A percentile compares a stretch with the other conserved stretches of the same genome.
phyloP scores from a whole-genome alignment of 2,329 filamentous ascomycete genomes.

The Colletotrichum orchidophilum region DNA sequence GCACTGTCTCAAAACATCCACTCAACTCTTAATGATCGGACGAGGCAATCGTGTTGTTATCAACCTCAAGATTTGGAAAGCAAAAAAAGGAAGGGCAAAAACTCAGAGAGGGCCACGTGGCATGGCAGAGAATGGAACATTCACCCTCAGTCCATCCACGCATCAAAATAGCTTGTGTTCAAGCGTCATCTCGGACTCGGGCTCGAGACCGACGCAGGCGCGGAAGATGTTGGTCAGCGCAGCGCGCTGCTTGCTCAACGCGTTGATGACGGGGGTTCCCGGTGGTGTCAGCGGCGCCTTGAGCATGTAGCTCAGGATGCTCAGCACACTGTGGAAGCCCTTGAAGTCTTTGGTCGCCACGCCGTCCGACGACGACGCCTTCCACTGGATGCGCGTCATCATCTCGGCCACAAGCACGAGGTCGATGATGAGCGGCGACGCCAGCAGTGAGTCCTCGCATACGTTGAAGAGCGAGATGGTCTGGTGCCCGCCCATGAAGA shows the following conservation, averaged over 20 bases:
- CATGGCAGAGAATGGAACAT: conserved; percentile 13
- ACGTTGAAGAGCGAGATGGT: conserved; percentile 98
- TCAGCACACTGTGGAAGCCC: conserved; percentile 96
- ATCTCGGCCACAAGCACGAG: conserved; percentile 93
- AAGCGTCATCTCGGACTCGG: conserved; percentile 98
- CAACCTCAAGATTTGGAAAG: neutral
- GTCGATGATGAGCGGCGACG: conserved; percentile 96
- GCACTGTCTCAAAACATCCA: neutral
- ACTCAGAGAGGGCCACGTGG: conserved; percentile 3
- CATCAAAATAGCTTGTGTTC: conserved; percentile 94
- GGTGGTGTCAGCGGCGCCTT: conserved; percentile 94
- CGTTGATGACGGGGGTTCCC: conserved; percentile 94
- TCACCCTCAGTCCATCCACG: neutral
- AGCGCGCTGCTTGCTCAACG: conserved; percentile 93
- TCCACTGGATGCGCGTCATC: conserved; percentile 99
- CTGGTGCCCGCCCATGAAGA: conserved; percentile 98
- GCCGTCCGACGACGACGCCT: conserved; percentile 63
- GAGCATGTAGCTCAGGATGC: conserved; percentile 98
- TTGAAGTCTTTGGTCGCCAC: conserved; percentile 75
- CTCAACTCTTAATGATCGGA: neutral
- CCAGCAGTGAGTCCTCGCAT: conserved; percentile 96
- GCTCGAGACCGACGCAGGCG: conserved; percentile 94
- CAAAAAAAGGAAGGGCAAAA: neutral
- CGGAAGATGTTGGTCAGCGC: conserved; percentile 98
- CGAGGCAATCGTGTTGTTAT: neutral